Base-by-base conservation (phyloP, 164 flowering plant genomes). In the Kingdonia uniflora region DNA sequence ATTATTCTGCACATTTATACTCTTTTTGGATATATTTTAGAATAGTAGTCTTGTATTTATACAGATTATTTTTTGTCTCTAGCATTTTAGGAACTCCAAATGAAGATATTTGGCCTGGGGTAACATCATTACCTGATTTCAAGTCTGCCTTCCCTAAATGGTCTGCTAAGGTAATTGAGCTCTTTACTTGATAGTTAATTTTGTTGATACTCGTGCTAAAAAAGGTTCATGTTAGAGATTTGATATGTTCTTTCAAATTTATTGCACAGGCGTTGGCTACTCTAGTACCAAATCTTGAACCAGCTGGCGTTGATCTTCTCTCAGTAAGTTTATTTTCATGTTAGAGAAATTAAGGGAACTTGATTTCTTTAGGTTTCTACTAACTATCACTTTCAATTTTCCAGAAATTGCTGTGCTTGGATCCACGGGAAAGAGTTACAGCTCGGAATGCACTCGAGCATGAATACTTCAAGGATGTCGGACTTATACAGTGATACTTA, bases 21-120 rank as follows among this genome's bases (percentile, higher is more conserved):
- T n/a, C 14, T 33, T 33, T 26, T 12, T 20, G 2, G 29, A 1
- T 47, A 1, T 42, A 29, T 42, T 16, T 20, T 44, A 19, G 20
- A 14, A 1, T 19, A 33, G 1, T 49, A 13, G 6, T 44, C n/a
- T 47, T 29, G 35, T 8, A 29, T 29, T 29, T 29, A 47, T 10
- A 0, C 44, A 14, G 15, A 21, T 23, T 19, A 2, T 47, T 47
- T 48, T 47, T 16, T 48, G 39, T 39, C 17, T 74, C 66, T 65
- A 90, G 97, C 65, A 49, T 81, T 55, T 12, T 80, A 79, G 97
- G 96, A 11, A 91, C 97, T 55, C 97, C 97, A 54, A 85, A 68
- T 71, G 95, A 91, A 61, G 84, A 81, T 51, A 75, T 75, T 25
- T 91, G 97, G 97, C 97, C 95, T 49, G 97, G 97, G 26, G 96